Percentiles rank a stretch among this genome's conserved stretches.
phyloP scores from a whole-genome alignment of 2,329 filamentous ascomycete species.

The Monilinia aucupariae region DNA sequence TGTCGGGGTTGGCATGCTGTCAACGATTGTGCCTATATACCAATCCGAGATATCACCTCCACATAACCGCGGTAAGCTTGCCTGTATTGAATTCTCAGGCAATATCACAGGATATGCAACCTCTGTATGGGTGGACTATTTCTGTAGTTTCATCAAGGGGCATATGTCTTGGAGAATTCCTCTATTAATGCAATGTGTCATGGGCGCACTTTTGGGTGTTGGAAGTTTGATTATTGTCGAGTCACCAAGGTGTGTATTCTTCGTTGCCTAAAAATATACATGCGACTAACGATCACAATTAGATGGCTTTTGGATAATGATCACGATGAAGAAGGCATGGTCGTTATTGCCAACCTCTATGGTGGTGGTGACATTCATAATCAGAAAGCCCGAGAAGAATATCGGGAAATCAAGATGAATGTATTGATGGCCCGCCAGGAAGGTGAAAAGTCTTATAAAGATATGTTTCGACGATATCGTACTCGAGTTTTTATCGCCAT shows the following conservation, averaged over 20 bases:
- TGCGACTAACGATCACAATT: conserved; percentile 19
- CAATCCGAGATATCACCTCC: conserved; percentile 94
- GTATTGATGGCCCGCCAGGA: conserved; percentile 90
- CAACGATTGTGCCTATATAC: conserved; percentile 88
- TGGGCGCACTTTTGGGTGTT: conserved; percentile 78
- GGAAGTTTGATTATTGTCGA: conserved; percentile 94
- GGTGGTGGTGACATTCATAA: conserved; percentile 94
- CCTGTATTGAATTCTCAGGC: conserved; percentile 96
- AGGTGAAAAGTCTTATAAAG: conserved; percentile 81
- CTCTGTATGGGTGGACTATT: conserved; percentile 98
- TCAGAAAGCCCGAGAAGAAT: conserved; percentile 86
- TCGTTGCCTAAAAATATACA: background rate
- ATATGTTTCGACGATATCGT: conserved; percentile 92
- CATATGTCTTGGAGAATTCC: conserved; percentile 88
- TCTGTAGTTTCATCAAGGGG: conserved; percentile 82
- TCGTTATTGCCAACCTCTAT: conserved; percentile 96
- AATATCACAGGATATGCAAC: conserved; percentile 95
- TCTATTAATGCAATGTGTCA: conserved; percentile 85
- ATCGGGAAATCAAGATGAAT: conserved; percentile 98
- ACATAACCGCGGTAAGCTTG: conserved; percentile 90
- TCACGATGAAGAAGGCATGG: conserved; percentile 95
- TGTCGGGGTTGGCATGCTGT: conserved; percentile 80
- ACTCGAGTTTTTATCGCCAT: conserved; percentile 97
- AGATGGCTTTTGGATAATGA: conserved; percentile 98
- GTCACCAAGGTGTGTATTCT: conserved; percentile 66